Evolutionary conservation across 768 basidiomycete species (phyloP), one percentile per base, ranked within the genome.

Genomic region (Baorangia bicolor): DNA sequence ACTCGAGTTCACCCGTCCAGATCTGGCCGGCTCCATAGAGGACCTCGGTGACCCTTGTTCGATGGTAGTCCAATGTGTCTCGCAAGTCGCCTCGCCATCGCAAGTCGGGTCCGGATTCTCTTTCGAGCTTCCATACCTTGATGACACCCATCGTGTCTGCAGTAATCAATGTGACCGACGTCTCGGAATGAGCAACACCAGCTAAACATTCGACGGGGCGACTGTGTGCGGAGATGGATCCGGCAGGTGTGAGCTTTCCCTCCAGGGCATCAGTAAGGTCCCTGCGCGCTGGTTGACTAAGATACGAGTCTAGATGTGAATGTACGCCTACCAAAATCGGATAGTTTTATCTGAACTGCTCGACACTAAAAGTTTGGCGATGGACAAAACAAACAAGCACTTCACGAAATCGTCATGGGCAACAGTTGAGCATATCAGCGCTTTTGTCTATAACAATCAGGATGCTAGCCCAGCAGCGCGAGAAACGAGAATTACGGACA

Each of bases 381-480:
- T 72, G 3, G 90, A 83, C 21, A 96, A 74, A 44, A 92, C 84
- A 41, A 87, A 78, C 23, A 98, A 73, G 39, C 83, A 77, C 74
- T 98, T 99, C 57, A 99, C 81, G 63, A 99, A 99, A 72, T 99
- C 96, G 0, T 79, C 75, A 66, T 99, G 96, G 2, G 88, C 92
- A 28, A 78, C 70, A 2, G 86, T 90, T 2, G 88, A 85, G 2
- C 84, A 88, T 20, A 95, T 71, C 40, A 85, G 56, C n/a, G 74
- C 69, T 68, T 84, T 90, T 3, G 84, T 87, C 94, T 97, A 69
- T 37, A 35, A 53, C 55, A 4, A 44, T 58, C 30, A 59, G 43
- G 12, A 53, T 47, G 11, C 25, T 30, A 16, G n/a, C 20, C 20
- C 10, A 28, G n/a, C 34, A 31, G 20, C 6, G 16, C 21, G 42